Evolutionary conservation across 495 filamentous ascomycete species (phyloP).

Genomic region (Aspergillus nidulans): DNA sequence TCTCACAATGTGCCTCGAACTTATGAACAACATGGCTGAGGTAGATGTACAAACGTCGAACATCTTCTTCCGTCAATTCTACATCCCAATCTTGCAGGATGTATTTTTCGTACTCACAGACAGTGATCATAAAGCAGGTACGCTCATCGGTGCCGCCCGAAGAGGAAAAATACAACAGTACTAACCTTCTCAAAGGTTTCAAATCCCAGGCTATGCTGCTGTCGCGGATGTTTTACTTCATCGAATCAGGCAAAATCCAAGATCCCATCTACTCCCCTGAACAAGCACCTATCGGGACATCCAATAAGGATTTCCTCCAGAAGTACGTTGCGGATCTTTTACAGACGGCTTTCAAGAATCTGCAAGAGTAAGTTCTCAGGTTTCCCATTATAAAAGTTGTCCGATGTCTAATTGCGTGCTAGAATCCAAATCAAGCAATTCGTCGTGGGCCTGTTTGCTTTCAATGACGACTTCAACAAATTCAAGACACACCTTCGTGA

Average conservation of each 20-base stretch:
- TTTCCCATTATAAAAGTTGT: neutral
- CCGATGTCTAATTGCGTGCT: constrained; percentile 29
- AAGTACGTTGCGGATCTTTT: constrained; percentile 82
- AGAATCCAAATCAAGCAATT: constrained; percentile 86
- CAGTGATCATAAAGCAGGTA: constrained; percentile 92
- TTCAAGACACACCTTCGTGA: constrained; percentile 95
- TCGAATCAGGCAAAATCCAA: constrained; percentile 78
- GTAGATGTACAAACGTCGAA: constrained; percentile 80
- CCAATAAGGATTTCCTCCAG: constrained; percentile 84
- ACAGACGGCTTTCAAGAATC: constrained; percentile 86
- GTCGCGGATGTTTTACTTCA: constrained; percentile 92
- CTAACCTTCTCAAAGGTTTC: constrained; percentile 56
- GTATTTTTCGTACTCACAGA: constrained; percentile 98
- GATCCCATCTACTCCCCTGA: constrained; percentile 82
- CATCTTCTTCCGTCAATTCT: constrained; percentile 97
- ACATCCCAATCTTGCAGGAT: constrained; percentile 89
- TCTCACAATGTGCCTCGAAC: constrained; percentile 97
- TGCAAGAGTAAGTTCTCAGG: constrained; percentile 71
- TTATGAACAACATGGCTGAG: constrained; percentile 96
- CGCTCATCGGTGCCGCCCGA: constrained; percentile 13
- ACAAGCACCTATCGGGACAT: constrained; percentile 75
- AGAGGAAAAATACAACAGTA: constrained; percentile 1
- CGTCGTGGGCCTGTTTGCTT: constrained; percentile 76
- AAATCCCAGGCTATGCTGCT: constrained; percentile 93
- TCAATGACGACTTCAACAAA: constrained; percentile 74